A percentile compares a stretch with the other conserved stretches of the same genome.
Evolutionary conservation across 2,329 filamentous ascomycete genomes (phyloP).

Genomic region (Diaporthe capsici): DNA sequence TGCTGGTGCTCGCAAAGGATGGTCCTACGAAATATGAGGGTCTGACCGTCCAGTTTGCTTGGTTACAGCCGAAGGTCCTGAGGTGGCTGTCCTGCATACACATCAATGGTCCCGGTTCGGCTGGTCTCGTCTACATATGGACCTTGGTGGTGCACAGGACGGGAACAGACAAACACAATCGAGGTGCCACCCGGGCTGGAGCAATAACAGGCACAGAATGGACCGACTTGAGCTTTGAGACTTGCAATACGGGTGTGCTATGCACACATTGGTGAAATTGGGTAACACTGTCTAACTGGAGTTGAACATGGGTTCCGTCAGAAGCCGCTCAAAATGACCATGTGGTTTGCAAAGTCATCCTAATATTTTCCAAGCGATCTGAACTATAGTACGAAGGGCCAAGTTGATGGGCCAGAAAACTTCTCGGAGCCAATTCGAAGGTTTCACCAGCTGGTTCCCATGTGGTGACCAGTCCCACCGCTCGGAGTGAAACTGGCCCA

Average conservation of each 20-base stretch:
- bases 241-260: neutral
- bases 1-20: neutral
- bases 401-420: neutral
- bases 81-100: neutral
- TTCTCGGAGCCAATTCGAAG: neutral
- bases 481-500: neutral
- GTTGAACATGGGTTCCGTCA: neutral
- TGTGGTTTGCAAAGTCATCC: too few relatives aligned
- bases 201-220: neutral
- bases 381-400: neutral
- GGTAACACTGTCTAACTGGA: neutral
- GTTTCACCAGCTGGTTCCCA: neutral
- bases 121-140: neutral
- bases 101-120: neutral
- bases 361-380: too few relatives aligned
- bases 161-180: conserved; percentile 1
- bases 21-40: neutral
- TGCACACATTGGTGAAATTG: neutral
- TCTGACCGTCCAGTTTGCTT: neutral
- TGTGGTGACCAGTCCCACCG: neutral
- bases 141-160: neutral
- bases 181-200: neutral
- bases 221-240: neutral
- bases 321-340: neutral
- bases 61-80: conserved; percentile 7